These are phyloP conservation scores for Phyllachora maydis DNA, from an alignment of 2,329 filamentous ascomycete genomes.

Conservation along the genomic window DNA sequence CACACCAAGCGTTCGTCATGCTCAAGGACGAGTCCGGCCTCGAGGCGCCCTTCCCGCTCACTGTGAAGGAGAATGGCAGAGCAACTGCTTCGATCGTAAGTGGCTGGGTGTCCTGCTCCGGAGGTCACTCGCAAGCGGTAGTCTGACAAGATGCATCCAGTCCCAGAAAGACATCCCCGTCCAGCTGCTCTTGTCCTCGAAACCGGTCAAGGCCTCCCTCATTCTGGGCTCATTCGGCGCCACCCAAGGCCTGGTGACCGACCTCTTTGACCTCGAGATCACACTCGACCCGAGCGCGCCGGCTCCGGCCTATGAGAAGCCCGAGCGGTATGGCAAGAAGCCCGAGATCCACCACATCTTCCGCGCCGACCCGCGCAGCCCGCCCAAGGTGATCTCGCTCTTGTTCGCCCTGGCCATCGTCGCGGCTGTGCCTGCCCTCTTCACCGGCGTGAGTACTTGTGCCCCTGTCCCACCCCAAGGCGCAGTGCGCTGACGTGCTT, in stretches of 20 bases:
- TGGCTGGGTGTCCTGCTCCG: conserved; percentile 6
- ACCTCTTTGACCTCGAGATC: conserved; percentile 55
- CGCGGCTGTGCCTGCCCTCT: conserved; percentile 52
- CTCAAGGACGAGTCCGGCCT: conserved; percentile 61
- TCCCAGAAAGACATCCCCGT: conserved; percentile 73
- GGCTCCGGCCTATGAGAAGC: conserved; percentile 37
- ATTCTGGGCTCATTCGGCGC: conserved; percentile 75
- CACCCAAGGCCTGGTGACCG: conserved; percentile 42
- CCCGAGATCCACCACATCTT: conserved; percentile 85
- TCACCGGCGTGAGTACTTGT: conserved; percentile 37
- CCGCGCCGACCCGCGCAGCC: conserved; percentile 57
- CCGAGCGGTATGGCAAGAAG: conserved; percentile 66
- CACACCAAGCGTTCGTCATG: conserved; percentile 85
- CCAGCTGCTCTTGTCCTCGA: conserved; percentile 50
- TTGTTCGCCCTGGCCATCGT: conserved; percentile 56
- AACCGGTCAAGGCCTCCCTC: conserved; percentile 59
- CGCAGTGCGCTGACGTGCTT: conserved; percentile 6
- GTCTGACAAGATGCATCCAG: conserved; percentile 22
- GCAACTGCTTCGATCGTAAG: conserved; percentile 67
- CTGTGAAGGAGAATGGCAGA: conserved; percentile 74
- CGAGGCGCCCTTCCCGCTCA: conserved; percentile 72
- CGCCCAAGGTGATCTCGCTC: conserved; percentile 59
- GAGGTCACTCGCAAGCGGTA: conserved; percentile 1
- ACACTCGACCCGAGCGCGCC: conserved; percentile 40
- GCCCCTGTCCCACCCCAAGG: neutral